Base-by-base conservation (phyloP, 305 asterid genomes). In the Rubia occidens region DNA sequence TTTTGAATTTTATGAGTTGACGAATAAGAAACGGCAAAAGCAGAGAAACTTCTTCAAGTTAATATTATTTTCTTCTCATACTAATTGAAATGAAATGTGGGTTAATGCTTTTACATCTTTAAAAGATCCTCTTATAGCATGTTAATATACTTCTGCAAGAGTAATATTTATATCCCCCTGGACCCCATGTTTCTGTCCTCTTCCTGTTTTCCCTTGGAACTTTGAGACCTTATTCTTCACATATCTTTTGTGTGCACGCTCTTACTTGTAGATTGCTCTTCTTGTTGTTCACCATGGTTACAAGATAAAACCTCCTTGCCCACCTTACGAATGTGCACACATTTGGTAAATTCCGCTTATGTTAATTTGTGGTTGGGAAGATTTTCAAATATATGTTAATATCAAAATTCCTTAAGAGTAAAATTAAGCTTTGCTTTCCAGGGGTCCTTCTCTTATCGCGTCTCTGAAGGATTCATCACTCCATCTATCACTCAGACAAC, bases 241-340 rank as follows among this genome's bases (percentile, higher is more conserved):
- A 15, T 35, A n/a, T 64, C 51, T 56, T 61, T 60, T 18, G 11
- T 73, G 68, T 20, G 1, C 11, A 32, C 32, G 66, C 53, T 70
- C 82, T 58, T 59, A 47, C 79, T 77, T 82, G 80, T 86, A 94
- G 98, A 83, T 89, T 78, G 94, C 97, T 75, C 85, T 89, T 82
- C 83, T 87, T 76, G 87, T 91, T 79, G 77, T 89, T 80, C 87
- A 84, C 73, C 88, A 91, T 78, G 99, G 99, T 78, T 95, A 95
- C 86, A 85, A 74, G 81, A 95, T 95, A 90, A 88, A 85, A 77
- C 99, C 99, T 35, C 96, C 99, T 80, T 91, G 88, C 75, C 97
- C 99, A 54, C 97, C 99, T 78, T 85, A 81, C 77, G 99, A 91
- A 83, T 91, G 96, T 72, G 96, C 94, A 35, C 97, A 95, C 80